phyloP scores from a whole-genome alignment of 495 filamentous ascomycete species.

The Aspergillus nidulans region DNA sequence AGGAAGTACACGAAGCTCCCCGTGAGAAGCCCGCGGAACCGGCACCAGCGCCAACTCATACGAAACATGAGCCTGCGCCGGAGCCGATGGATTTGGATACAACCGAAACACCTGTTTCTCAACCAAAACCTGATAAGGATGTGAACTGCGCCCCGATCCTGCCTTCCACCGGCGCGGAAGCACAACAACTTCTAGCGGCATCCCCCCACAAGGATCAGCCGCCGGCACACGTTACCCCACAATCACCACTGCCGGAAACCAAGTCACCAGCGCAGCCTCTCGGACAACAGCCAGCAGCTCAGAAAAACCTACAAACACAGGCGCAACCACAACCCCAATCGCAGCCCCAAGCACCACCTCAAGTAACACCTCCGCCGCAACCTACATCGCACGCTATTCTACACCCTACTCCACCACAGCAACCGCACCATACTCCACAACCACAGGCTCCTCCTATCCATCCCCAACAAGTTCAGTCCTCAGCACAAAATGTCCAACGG shows the following conservation, averaged over 20 bases:
- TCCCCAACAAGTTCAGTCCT: constrained; percentile 13
- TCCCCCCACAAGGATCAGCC: constrained; percentile 11
- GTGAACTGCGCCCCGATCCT: constrained; percentile 2
- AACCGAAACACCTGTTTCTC: constrained; percentile 19
- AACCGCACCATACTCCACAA: constrained; percentile 9
- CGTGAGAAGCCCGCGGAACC: constrained; percentile 6
- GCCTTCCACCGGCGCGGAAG: constrained; percentile 13
- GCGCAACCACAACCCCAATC: neutral
- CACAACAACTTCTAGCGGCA: constrained; percentile 23
- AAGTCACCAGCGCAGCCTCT: constrained; percentile 9
- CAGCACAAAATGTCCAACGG: constrained; percentile 24
- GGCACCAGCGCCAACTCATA: constrained; percentile 16
- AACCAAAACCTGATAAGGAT: neutral
- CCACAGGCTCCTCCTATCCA: constrained; percentile 10
- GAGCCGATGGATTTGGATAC: constrained; percentile 39
- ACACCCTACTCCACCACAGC: neutral
- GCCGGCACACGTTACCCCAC: neutral
- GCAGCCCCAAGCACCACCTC: neutral
- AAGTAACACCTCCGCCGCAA: neutral
- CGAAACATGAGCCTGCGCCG: constrained; percentile 19
- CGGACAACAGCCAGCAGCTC: constrained; percentile 4
- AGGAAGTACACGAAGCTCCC: constrained; percentile 48
- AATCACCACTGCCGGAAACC: neutral
- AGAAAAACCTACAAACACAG: constrained; percentile 4
- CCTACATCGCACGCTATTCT: neutral